These are phyloP conservation scores for Tetrapisispora phaffii DNA, from an alignment of 805 yeast genomes.

Conservation along the genomic window DNA sequence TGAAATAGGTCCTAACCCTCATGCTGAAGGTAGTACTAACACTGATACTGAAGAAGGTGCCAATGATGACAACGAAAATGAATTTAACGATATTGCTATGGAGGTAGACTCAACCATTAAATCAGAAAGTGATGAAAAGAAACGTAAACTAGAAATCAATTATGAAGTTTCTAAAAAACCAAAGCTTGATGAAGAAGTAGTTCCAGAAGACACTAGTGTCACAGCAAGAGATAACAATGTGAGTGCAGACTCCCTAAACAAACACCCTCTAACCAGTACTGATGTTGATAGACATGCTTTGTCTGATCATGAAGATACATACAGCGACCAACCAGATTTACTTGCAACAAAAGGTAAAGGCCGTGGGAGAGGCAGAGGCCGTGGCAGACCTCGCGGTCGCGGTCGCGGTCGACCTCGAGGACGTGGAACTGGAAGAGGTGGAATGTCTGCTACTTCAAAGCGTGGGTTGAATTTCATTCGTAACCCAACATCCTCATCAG, in stretches of 20 bases:
- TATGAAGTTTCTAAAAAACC: background rate
- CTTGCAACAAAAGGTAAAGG: slow-evolving; percentile 3
- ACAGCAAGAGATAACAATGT: background rate
- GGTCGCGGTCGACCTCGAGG: slow-evolving; percentile 10
- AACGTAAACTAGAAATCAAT: background rate
- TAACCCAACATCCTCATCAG: slow-evolving; percentile 12
- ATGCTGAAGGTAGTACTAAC: background rate
- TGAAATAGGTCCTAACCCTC: background rate
- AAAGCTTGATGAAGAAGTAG: background rate
- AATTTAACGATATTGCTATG: background rate
- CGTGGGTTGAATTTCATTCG: slow-evolving; percentile 20
- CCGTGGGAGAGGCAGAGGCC: slow-evolving; percentile 8
- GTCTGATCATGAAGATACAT: background rate
- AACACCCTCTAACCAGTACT: background rate
- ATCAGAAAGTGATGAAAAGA: slow-evolving; percentile 1
- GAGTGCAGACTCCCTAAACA: too few species aligned
- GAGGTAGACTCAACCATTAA: background rate
- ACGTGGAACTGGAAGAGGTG: slow-evolving; percentile 13
- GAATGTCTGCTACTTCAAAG: slow-evolving; percentile 7
- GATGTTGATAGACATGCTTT: background rate
- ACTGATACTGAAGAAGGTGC: too few species aligned
- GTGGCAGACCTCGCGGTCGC: slow-evolving; percentile 14
- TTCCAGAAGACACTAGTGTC: background rate
- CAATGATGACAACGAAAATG: slow-evolving; percentile 5
- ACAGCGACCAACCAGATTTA: background rate